Conservation (phyloP, 2,329 filamentous ascomycete species). For the Myriosclerotinia duriaeana region DNA sequence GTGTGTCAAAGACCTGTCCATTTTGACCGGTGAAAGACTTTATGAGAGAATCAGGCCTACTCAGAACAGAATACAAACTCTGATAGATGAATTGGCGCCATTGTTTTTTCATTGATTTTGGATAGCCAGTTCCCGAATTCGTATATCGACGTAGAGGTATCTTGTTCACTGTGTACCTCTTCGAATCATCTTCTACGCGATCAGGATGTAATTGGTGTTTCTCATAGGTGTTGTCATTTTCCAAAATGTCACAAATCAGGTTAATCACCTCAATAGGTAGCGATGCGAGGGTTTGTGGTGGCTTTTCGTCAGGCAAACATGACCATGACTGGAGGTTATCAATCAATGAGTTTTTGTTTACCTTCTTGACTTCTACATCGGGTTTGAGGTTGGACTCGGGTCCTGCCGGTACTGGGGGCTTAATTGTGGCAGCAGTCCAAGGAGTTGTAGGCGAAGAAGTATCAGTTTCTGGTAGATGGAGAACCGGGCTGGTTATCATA, state of each 20-base stretch:
- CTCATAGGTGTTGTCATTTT: slow-evolving; percentile 56
- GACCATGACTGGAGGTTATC: background rate
- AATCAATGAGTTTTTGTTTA: background rate
- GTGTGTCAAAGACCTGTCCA: slow-evolving; percentile 57
- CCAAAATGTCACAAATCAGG: slow-evolving; percentile 60
- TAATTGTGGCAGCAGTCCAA: background rate
- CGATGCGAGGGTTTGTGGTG: slow-evolving; percentile 57
- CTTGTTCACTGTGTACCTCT: slow-evolving; percentile 23
- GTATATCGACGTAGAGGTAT: slow-evolving; percentile 13
- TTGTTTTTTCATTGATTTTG: slow-evolving; percentile 35
- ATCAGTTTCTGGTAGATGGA: slow-evolving; percentile 26
- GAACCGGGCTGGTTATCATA: slow-evolving; percentile 31
- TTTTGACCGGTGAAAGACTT: slow-evolving; percentile 55
- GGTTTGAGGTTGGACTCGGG: background rate
- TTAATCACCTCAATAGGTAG: slow-evolving; percentile 58
- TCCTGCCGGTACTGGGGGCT: background rate
- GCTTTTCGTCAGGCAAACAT: slow-evolving; percentile 5
- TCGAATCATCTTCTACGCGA: slow-evolving; percentile 26
- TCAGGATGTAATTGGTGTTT: slow-evolving; percentile 47
- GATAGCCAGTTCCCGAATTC: background rate
- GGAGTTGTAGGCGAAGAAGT: slow-evolving; percentile 10
- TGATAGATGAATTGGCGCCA: slow-evolving; percentile 65
- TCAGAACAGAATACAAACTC: slow-evolving; percentile 62
- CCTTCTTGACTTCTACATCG: background rate
- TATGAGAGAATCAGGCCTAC: slow-evolving; percentile 55